These are phyloP conservation scores for Globisporangium irregulare DNA, from an alignment of 352 stramenopile species.

Conservation along the genomic window DNA sequence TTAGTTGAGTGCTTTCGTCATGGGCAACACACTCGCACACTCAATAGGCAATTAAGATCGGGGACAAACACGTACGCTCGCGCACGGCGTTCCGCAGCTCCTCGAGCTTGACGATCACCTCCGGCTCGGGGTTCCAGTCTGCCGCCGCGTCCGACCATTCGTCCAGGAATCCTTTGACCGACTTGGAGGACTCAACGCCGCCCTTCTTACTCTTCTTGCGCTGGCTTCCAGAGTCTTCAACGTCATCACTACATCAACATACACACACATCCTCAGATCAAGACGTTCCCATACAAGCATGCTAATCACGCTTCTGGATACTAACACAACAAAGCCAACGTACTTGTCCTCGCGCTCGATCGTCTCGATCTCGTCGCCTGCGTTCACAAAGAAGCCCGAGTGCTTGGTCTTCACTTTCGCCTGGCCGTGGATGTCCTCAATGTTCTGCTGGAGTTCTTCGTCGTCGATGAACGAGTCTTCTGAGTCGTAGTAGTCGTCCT, in stretches of 20 bases:
- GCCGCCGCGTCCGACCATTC: constrained; percentile 60
- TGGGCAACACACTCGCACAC: neutral
- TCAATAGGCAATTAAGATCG: neutral
- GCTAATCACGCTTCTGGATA: neutral
- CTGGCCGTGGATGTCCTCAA: constrained; percentile 75
- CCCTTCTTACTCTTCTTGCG: constrained; percentile 46
- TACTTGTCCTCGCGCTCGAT: constrained; percentile 34
- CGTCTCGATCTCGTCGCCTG: constrained; percentile 82
- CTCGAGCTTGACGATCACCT: constrained; percentile 54
- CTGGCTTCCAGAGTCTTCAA: constrained; percentile 4
- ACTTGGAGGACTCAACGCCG: constrained; percentile 39
- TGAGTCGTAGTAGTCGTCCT: constrained; percentile 87
- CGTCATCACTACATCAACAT: constrained; percentile 13
- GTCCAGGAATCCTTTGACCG: constrained; percentile 61
- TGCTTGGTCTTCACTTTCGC: constrained; percentile 80
- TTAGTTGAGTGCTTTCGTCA: neutral
- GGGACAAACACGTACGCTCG: constrained; percentile 41
- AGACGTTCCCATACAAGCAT: neutral
- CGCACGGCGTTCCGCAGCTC: constrained; percentile 54
- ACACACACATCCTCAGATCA: neutral
- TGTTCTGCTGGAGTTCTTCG: constrained; percentile 77
- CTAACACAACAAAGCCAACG: neutral
- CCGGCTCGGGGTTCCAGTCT: constrained; percentile 62
- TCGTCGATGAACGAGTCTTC: constrained; percentile 90
- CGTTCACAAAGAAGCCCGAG: constrained; percentile 87